Conservation (phyloP, 23 red algal genomes). For the Pyropia yezoensis region DNA sequence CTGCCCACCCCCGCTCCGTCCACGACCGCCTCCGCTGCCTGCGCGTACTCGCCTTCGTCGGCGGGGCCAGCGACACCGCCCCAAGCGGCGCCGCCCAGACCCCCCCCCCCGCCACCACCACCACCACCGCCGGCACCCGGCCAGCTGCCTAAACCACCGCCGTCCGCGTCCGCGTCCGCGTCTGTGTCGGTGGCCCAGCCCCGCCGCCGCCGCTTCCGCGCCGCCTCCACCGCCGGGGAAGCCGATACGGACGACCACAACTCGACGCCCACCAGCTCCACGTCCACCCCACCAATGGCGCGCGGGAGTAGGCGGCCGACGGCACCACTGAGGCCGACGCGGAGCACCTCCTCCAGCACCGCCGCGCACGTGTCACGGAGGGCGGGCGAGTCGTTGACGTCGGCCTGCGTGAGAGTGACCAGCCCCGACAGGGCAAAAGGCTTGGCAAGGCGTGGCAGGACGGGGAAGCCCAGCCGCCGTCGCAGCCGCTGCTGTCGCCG, state of each 20-base stretch:
- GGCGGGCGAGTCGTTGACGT: constrained; percentile 13
- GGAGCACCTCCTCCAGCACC: constrained; percentile 14
- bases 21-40: too few species aligned
- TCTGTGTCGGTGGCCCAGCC: too few species aligned
- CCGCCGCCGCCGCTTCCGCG: too few species aligned
- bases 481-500: not conserved
- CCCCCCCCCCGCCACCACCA: too few species aligned
- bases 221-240: too few species aligned
- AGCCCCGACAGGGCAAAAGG: constrained; percentile 16
- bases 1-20: too few species aligned
- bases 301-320: constrained; percentile 10
- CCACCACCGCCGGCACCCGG: too few species aligned
- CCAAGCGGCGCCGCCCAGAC: too few species aligned
- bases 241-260: not conserved
- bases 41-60: too few species aligned
- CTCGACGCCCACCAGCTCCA: constrained; percentile 8
- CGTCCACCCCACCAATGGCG: constrained; percentile 17
- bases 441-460: constrained; percentile 2
- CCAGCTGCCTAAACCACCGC: too few species aligned
- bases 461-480: not conserved
- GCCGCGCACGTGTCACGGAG: constrained; percentile 10
- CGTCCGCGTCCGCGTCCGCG: too few species aligned
- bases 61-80: too few species aligned
- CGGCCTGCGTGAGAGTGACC: constrained; percentile 28
- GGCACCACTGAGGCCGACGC: constrained; percentile 17